Evolutionary conservation across 176 grass and related monocot genomes (phyloP).

Genomic region (Panicum miliaceum): DNA sequence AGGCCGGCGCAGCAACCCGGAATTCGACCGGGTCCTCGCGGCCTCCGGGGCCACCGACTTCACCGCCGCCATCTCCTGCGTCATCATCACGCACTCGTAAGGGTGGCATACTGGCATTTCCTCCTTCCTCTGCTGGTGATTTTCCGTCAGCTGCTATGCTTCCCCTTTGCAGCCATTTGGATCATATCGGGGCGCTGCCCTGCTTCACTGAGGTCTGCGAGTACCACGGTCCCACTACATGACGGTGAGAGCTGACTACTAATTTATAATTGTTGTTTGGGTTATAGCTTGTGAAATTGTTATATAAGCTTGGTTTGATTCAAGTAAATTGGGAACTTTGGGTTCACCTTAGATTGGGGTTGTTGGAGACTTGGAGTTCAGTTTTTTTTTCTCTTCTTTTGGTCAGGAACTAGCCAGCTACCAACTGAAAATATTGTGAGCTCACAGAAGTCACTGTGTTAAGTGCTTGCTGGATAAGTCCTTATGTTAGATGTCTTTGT

Average conservation of each 20-base stretch:
- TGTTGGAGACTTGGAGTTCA: neutral
- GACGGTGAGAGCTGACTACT: conserved; percentile 55
- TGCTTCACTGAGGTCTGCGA: conserved; percentile 91
- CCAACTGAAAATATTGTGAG: neutral
- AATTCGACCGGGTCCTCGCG: conserved; percentile 61
- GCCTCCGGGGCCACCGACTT: conserved; percentile 36
- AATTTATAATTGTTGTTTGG: neutral
- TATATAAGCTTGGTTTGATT: neutral
- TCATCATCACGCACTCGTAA: conserved; percentile 92
- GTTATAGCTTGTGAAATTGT: neutral
- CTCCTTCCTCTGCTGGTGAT: neutral
- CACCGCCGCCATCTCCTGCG: conserved; percentile 69
- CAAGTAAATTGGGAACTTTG: neutral
- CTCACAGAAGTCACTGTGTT: no score
- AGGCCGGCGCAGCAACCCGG: conserved; percentile 62
- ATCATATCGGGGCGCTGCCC: conserved; percentile 87
- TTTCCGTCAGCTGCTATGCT: conserved; percentile 1
- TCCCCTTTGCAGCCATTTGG: conserved; percentile 70
- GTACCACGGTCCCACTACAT: conserved; percentile 84
- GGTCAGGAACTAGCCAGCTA: neutral
- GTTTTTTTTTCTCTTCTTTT: neutral
- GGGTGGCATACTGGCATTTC: neutral
- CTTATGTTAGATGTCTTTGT: neutral
- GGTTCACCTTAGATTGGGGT: neutral
- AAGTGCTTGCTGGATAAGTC: no score